Conservation (phyloP, 192 early-diverging fungal genomes). For the Coemansia sp. region DNA sequence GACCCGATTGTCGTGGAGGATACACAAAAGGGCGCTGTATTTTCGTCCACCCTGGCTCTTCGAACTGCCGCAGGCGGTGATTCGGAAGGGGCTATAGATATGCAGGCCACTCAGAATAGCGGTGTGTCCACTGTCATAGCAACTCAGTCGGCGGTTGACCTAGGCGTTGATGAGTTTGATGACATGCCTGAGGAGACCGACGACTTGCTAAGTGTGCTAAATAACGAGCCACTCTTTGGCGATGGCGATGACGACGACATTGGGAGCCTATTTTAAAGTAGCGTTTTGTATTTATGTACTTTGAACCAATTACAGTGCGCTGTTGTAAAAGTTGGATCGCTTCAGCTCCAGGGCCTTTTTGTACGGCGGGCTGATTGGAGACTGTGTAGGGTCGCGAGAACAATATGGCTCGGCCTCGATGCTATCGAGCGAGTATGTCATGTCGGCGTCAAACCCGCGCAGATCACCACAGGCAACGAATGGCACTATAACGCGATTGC, state of each 20-base stretch:
- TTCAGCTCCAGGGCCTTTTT: slow-evolving; percentile 75
- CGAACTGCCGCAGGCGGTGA: not conserved
- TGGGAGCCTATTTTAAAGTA: slow-evolving; percentile 2
- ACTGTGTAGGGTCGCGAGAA: slow-evolving; percentile 70
- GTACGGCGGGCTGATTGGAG: slow-evolving; percentile 88
- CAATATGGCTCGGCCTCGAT: slow-evolving; percentile 47
- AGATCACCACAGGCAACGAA: slow-evolving; percentile 92
- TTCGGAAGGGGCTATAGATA: not conserved
- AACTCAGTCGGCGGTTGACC: not conserved
- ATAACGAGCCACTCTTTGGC: not conserved
- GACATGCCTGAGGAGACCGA: not conserved
- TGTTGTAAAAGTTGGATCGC: slow-evolving; percentile 72
- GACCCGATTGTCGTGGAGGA: slow-evolving; percentile 32
- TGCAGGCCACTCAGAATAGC: not conserved
- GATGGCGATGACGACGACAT: slow-evolving; percentile 6
- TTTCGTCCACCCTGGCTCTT: not conserved
- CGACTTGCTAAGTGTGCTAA: slow-evolving; percentile 4
- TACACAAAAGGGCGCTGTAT: slow-evolving; percentile 15
- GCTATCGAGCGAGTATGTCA: slow-evolving; percentile 72
- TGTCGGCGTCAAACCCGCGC: slow-evolving; percentile 84
- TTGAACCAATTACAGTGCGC: slow-evolving; percentile 17
- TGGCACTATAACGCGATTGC: slow-evolving; percentile 79
- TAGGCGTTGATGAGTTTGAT: not conserved
- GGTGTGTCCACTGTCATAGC: not conserved
- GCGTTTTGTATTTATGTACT: not conserved